Evolutionary conservation across 352 stramenopile species (phyloP).

Genomic region (Phytophthora megakarya): DNA sequence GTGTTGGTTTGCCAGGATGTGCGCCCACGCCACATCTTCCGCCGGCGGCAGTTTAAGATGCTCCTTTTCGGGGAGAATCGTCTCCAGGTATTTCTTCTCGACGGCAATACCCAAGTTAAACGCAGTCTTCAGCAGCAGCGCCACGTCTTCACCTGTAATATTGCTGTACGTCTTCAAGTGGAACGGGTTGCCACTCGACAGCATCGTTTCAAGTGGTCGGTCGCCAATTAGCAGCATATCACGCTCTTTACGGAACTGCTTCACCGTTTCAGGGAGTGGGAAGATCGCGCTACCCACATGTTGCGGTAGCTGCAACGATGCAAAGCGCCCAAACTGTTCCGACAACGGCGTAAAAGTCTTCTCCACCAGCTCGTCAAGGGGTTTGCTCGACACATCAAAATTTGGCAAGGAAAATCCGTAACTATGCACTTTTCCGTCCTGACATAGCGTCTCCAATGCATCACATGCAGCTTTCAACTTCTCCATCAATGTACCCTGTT

Average conservation of each 20-base stretch:
- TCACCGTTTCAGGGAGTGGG: slow-evolving; percentile 39
- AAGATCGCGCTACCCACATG: slow-evolving; percentile 44
- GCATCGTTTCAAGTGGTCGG: slow-evolving; percentile 57
- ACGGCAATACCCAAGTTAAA: slow-evolving; percentile 85
- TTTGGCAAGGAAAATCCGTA: slow-evolving; percentile 60
- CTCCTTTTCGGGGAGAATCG: slow-evolving; percentile 48
- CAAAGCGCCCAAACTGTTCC: slow-evolving; percentile 50
- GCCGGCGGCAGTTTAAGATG: slow-evolving; percentile 46
- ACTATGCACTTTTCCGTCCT: slow-evolving; percentile 57
- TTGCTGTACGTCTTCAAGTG: slow-evolving; percentile 48
- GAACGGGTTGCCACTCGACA: slow-evolving; percentile 75
- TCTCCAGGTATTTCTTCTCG: slow-evolving; percentile 83
- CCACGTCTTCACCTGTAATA: slow-evolving; percentile 66
- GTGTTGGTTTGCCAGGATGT: slow-evolving; percentile 85
- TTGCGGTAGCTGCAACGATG: slow-evolving; percentile 66
- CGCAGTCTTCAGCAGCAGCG: slow-evolving; percentile 72
- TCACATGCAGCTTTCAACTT: slow-evolving; percentile 41
- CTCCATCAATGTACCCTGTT: slow-evolving; percentile 36
- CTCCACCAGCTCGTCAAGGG: slow-evolving; percentile 50
- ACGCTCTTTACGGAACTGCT: slow-evolving; percentile 49
- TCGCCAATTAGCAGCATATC: slow-evolving; percentile 69
- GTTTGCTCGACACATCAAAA: slow-evolving; percentile 29
- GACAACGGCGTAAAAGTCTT: slow-evolving; percentile 48
- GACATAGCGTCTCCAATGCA: slow-evolving; percentile 46
- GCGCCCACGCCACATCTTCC: slow-evolving; percentile 78